Evolutionary conservation across 805 yeast species (phyloP).

Genomic region (Yarrowia bubula): DNA sequence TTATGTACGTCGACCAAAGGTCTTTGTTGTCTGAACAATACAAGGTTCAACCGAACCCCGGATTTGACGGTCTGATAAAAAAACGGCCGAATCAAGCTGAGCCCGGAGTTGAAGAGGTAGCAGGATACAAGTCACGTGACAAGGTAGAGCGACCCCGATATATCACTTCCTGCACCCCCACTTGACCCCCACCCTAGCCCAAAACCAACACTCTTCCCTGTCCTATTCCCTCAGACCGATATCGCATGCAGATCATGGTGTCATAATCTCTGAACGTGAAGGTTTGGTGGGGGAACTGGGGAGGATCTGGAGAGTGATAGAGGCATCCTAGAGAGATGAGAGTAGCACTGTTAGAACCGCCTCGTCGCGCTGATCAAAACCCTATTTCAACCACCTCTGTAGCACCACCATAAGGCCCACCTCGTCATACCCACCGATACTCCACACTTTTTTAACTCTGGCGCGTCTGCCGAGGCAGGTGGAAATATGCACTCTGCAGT

Average conservation of each 20-base stretch:
- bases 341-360: too few species aligned
- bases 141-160: too few species aligned
- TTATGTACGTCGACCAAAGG: too few species aligned
- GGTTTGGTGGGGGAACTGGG: neutral
- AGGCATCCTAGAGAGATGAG: too few species aligned
- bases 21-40: neutral
- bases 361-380: too few species aligned
- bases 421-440: too few species aligned
- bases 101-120: neutral
- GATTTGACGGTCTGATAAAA: neutral
- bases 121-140: neutral
- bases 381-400: neutral
- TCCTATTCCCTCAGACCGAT: neutral
- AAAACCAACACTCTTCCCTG: neutral
- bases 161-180: neutral
- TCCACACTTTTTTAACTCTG: neutral
- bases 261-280: constrained; percentile 24
- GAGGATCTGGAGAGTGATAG: too few species aligned
- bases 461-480: constrained; percentile 13
- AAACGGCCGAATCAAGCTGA: neutral
- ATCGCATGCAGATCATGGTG: constrained; percentile 23
- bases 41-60: constrained; percentile 1
- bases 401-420: neutral
- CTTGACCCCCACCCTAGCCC: neutral
- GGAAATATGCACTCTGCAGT: neutral